These are phyloP conservation scores for Globisporangium alternatum DNA, from an alignment of 352 stramenopile genomes.

Conservation along the genomic window DNA sequence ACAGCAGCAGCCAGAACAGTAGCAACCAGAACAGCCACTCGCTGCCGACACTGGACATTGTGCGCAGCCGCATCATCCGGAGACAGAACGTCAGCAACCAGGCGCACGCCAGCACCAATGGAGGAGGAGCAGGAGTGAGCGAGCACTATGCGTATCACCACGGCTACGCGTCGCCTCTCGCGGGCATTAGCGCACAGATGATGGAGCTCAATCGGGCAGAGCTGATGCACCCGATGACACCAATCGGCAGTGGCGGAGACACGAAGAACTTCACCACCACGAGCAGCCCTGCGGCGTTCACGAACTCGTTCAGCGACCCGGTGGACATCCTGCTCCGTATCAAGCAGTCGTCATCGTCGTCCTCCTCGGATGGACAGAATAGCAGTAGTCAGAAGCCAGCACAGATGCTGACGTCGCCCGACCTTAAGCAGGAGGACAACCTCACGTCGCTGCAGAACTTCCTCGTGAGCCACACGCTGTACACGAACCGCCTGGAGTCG, in stretches of 20 bases:
- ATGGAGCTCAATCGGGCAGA: conserved; percentile 26
- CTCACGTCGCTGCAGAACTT: conserved; percentile 70
- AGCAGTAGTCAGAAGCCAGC: conserved; percentile 12
- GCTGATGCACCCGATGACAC: conserved; percentile 20
- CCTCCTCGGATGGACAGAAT: conserved; percentile 19
- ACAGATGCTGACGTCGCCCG: conserved; percentile 19
- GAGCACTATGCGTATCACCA: conserved; percentile 25
- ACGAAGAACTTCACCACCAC: conserved; percentile 7
- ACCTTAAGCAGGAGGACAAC: conserved; percentile 37
- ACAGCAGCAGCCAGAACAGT: conserved; percentile 2
- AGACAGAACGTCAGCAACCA: conserved; percentile 34
- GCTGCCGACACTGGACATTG: conserved; percentile 59
- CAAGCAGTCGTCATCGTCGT: conserved; percentile 56
- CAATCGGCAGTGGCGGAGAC: conserved; percentile 13
- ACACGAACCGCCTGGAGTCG: conserved; percentile 72
- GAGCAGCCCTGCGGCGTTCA: conserved; percentile 28
- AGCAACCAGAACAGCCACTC: conserved; percentile 22
- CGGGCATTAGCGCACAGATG: conserved; percentile 7
- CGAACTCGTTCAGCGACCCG: conserved; percentile 65
- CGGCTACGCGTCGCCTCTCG: conserved; percentile 18
- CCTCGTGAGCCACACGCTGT: conserved; percentile 59
- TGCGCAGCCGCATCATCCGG: conserved; percentile 62
- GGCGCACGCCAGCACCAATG: conserved; percentile 9
- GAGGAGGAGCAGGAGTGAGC: conserved; percentile 21
- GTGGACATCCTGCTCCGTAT: conserved; percentile 76